phyloP scores from a whole-genome alignment of 2,329 filamentous ascomycete genomes.

The Curvularia sp. region DNA sequence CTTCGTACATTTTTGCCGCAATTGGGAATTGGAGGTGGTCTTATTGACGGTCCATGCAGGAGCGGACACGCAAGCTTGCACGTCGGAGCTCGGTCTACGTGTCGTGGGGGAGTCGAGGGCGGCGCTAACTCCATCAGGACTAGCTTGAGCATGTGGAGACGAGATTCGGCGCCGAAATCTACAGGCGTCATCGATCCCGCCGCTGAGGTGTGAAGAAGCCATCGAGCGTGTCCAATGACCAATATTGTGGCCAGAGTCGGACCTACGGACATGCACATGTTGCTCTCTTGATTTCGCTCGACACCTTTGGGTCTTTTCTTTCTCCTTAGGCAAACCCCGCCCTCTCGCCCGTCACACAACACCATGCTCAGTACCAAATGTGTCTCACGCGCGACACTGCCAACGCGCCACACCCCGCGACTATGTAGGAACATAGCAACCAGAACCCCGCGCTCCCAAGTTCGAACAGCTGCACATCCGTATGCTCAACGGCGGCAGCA shows the following conservation, averaged over 20 bases:
- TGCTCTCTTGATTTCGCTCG: constrained; percentile 20
- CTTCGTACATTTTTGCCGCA: constrained; percentile 69
- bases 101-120: constrained; percentile 9
- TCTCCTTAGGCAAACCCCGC: constrained; percentile 1
- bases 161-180: constrained; percentile 10
- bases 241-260: constrained; percentile 18
- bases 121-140: neutral
- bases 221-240: constrained; percentile 22
- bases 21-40: constrained; percentile 3
- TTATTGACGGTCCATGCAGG: constrained; percentile 4
- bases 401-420: constrained; percentile 33
- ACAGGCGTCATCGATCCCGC: constrained; percentile 21
- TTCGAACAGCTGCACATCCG: constrained; percentile 41
- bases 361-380: constrained; percentile 45
- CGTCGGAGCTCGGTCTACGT: constrained; percentile 15
- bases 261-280: constrained; percentile 21
- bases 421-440: constrained; percentile 38
- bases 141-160: constrained; percentile 14
- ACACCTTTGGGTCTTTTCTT: constrained; percentile 9
- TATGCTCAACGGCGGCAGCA: constrained; percentile 56
- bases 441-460: constrained; percentile 29
- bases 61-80: constrained; percentile 14
- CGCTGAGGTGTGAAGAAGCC: constrained; percentile 16
- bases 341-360: constrained; percentile 14
- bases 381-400: constrained; percentile 41